Percentiles rank a stretch among this genome's conserved stretches.
phyloP scores from a whole-genome alignment of 768 basidiomycete species.

The Lactifluus pinguis region DNA sequence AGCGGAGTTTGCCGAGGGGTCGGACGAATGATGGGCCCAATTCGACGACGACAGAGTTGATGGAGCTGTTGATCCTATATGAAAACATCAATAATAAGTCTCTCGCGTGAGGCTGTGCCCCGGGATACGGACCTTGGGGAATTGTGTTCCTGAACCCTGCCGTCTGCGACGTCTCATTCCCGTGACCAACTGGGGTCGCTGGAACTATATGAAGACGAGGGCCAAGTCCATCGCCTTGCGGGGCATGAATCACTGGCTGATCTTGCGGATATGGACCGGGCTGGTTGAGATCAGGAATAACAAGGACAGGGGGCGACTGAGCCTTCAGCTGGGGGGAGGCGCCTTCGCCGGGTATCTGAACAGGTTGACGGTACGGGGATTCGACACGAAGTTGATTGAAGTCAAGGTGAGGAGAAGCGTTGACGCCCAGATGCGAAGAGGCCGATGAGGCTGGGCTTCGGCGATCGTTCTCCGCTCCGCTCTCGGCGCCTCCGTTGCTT shows the following conservation, averaged over 20 bases:
- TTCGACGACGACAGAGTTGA: conserved; percentile 17
- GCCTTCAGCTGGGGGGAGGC: conserved; percentile 39
- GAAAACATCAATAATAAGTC: conserved; percentile 2
- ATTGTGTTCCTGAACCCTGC: conserved; percentile 46
- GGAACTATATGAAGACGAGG: conserved; percentile 74
- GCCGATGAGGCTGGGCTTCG: conserved; percentile 60
- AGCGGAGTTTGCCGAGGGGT: conserved; percentile 18
- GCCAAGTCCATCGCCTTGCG: conserved; percentile 43
- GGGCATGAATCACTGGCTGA: conserved; percentile 51
- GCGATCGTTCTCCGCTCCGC: conserved; percentile 36
- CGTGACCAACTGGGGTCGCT: conserved; percentile 69
- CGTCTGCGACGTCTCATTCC: conserved; percentile 37
- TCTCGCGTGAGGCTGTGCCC: not conserved
- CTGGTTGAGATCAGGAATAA: conserved; percentile 46
- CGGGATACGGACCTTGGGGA: conserved; percentile 40
- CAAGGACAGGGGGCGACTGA: conserved; percentile 51
- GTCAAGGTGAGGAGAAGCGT: conserved; percentile 45
- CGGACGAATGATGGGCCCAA: conserved; percentile 21
- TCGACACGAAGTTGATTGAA: conserved; percentile 53
- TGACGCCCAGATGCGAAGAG: conserved; percentile 45
- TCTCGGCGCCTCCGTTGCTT: conserved; percentile 41
- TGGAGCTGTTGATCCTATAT: conserved; percentile 17
- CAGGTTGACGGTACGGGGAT: conserved; percentile 48
- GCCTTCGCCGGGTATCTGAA: conserved; percentile 38
- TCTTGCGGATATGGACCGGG: conserved; percentile 27